phyloP scores from a whole-genome alignment of 1,284 basidiomycete species.

The Irpex rosettiformis region DNA sequence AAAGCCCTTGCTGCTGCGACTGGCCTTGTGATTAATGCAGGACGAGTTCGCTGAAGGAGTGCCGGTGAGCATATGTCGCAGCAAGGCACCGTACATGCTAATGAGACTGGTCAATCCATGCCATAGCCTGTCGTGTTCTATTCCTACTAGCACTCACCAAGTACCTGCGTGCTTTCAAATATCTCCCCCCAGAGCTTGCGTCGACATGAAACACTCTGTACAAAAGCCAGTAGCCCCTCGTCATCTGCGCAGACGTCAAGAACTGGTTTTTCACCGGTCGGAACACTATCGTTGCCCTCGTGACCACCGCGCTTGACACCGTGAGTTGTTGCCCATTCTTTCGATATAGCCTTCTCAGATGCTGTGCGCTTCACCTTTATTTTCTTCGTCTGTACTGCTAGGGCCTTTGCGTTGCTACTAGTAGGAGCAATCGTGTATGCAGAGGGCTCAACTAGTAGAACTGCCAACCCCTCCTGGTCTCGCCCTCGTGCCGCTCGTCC shows the following conservation, averaged over 20 bases:
- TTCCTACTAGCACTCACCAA: background rate
- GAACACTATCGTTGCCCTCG: background rate
- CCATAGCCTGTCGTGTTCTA: background rate
- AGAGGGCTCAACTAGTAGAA: no score
- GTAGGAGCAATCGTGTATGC: no score
- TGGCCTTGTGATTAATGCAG: background rate
- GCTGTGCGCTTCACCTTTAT: background rate
- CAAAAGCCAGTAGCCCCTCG: background rate
- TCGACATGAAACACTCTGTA: background rate
- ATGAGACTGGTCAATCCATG: background rate
- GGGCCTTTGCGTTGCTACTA: no score
- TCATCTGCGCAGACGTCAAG: background rate
- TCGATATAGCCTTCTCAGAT: background rate
- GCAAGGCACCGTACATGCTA: background rate
- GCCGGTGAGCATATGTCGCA: background rate
- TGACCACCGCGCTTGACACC: background rate
- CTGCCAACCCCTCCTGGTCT: no score
- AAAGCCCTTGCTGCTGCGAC: background rate
- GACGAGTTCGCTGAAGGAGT: background rate
- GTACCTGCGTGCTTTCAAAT: background rate
- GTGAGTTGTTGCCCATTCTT: background rate
- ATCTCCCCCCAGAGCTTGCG: background rate
- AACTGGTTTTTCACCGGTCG: background rate
- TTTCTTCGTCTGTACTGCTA: background rate
- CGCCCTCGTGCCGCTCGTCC: no score